Conservation (phyloP, 768 basidiomycete species). For the Strobilomyces echinocephalus region DNA sequence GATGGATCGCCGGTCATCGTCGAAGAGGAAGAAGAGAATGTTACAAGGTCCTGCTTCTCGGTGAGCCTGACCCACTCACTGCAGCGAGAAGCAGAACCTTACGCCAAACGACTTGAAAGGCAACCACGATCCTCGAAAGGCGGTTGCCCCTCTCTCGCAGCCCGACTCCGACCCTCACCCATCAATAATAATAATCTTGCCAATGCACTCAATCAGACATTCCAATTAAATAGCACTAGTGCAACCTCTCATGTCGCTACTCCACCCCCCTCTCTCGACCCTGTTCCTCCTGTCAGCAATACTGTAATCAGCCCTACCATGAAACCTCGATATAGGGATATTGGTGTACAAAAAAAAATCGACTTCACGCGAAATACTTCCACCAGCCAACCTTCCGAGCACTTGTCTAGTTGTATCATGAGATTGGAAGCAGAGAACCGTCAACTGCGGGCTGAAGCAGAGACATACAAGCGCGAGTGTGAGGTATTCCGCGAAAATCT, state of each 20-base stretch:
- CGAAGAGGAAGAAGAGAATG: constrained; percentile 18
- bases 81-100: constrained; percentile 27
- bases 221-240: constrained; percentile 19
- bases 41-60: constrained; percentile 26
- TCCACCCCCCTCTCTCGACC: constrained; percentile 4
- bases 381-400: background rate
- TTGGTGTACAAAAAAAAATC: constrained; percentile 22
- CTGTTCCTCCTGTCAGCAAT: constrained; percentile 1
- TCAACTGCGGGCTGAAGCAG: constrained; percentile 7
- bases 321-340: constrained; percentile 14
- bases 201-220: constrained; percentile 27
- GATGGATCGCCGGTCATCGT: background rate
- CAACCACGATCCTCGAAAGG: constrained; percentile 4
- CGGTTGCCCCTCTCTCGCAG: background rate
- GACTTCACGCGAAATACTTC: constrained; percentile 18
- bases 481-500: constrained; percentile 5
- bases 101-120: constrained; percentile 24
- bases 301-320: background rate
- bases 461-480: constrained; percentile 6
- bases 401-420: constrained; percentile 10
- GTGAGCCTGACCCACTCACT: constrained; percentile 30
- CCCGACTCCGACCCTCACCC: background rate
- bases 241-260: constrained; percentile 4
- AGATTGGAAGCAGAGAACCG: constrained; percentile 18
- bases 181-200: constrained; percentile 13